A percentile compares a stretch with the other conserved stretches of the same genome.
Evolutionary conservation across 345 rosid genomes (phyloP).

Genomic region (Salix arbutifolia): DNA sequence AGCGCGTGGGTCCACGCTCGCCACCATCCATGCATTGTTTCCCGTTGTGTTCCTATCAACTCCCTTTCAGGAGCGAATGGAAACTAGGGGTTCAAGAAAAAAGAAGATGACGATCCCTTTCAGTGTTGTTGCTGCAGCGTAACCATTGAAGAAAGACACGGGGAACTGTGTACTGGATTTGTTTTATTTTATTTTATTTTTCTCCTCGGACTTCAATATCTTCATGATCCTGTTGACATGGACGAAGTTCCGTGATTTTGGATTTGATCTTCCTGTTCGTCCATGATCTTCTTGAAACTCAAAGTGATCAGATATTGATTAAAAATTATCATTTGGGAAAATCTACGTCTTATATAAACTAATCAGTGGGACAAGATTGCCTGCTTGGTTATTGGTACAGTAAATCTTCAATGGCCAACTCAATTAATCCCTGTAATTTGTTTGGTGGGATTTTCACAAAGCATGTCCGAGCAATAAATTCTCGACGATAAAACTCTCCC

Average conservation of each 20-base stretch:
- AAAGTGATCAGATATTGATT: background rate
- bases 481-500: background rate
- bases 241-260: conserved; percentile 34
- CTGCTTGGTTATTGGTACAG: background rate
- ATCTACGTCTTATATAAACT: background rate
- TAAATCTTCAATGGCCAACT: background rate
- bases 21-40: background rate
- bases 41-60: background rate
- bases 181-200: conserved; percentile 3
- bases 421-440: background rate
- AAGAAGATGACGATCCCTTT: background rate
- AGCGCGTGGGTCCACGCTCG: conserved; percentile 30
- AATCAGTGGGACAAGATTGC: background rate
- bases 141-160: background rate
- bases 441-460: background rate
- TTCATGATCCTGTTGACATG: conserved; percentile 14
- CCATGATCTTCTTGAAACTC: background rate
- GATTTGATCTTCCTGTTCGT: conserved; percentile 6
- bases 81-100: background rate
- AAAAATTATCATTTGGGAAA: background rate
- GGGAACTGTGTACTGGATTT: conserved; percentile 13
- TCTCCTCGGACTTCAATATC: background rate
- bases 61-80: conserved; percentile 6
- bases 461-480: background rate
- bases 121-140: background rate